Evolutionary conservation across 2,329 filamentous ascomycete genomes (phyloP), one percentile per base, ranked within the genome.

Genomic region (Blastomyces parvus): DNA sequence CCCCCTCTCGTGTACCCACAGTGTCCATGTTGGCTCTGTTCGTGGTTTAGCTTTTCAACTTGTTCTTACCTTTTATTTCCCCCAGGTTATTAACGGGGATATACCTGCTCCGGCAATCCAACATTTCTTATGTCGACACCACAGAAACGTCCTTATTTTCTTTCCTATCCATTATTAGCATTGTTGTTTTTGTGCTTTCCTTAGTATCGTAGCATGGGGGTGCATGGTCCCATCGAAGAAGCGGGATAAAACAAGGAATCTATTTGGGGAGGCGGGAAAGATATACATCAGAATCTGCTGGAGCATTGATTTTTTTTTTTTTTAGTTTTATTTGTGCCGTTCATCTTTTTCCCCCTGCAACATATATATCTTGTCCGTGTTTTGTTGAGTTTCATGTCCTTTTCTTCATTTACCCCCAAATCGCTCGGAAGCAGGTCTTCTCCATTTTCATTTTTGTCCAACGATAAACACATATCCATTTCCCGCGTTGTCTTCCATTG

Each of bases 401-500:
- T 17, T 52, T 17, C 27, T 30, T 27, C n/a, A n/a, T 25, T 25
- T 22, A 8, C 19, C n/a, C 25, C 30, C 22, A 3, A 25, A 17
- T 52, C 25, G 11, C 25, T 52, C 2, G 13, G 22, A 52, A 52
- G 48, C 22, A 27, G 25, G 11, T 25, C 11, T 19, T 44, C 48
- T 52, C 17, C 25, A 27, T 27, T 52, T 27, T 30, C 13, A 0
- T 52, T 52, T 52, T 52, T 30, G 13, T 52, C 25, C 7, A 13
- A 30, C 13, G 14, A 52, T 17, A 14, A 52, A 50, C 27, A 30
- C 42, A 44, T 17, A 14, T 48, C 27, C 42, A 19, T 19, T 25
- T 19, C 33, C 57, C 30, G 17, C 33, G 33, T 59, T 44, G 2
- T 42, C 30, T 19, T 25, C 86, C 75, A 69, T 76, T 70, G 52